Evolutionary conservation across 2,329 filamentous ascomycete genomes (phyloP).

Genomic region (Paecilomyces variotii): DNA sequence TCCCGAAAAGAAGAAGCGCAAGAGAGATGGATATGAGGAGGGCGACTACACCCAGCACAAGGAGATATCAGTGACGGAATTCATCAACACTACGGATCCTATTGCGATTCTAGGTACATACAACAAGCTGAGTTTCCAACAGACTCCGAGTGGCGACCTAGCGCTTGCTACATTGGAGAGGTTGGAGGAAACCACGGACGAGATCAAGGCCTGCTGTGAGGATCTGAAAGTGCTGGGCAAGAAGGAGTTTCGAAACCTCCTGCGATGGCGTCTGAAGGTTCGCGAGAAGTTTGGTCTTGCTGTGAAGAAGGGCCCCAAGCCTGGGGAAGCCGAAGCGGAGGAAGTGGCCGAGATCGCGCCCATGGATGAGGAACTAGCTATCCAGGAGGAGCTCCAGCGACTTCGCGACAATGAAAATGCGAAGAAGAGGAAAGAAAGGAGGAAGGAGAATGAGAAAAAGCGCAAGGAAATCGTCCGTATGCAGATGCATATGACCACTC

Average conservation of each 20-base stretch:
- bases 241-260: conserved; percentile 84
- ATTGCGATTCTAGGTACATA: conserved; percentile 82
- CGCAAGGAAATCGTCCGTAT: conserved; percentile 91
- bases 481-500: conserved; percentile 94
- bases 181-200: conserved; percentile 75
- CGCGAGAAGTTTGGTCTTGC: conserved; percentile 85
- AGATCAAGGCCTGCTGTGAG: conserved; percentile 68
- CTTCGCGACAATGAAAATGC: conserved; percentile 71
- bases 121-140: conserved; percentile 77
- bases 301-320: conserved; percentile 56
- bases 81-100: conserved; percentile 87
- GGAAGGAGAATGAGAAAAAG: conserved; percentile 87
- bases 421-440: conserved; percentile 72
- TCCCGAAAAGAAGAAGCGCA: conserved; percentile 92
- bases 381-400: conserved; percentile 78
- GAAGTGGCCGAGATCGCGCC: conserved; percentile 76
- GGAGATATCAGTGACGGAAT: conserved; percentile 78
- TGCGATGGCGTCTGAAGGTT: conserved; percentile 84
- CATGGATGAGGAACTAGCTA: conserved; percentile 90
- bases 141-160: conserved; percentile 72
- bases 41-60: conserved; percentile 91
- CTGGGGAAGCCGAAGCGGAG: conserved; percentile 47
- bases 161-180: conserved; percentile 79
- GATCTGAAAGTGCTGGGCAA: conserved; percentile 86
- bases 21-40: conserved; percentile 96